These are phyloP conservation scores for Stemphylium beticola DNA, from an alignment of 2,329 filamentous ascomycete species.

Conservation along the genomic window DNA sequence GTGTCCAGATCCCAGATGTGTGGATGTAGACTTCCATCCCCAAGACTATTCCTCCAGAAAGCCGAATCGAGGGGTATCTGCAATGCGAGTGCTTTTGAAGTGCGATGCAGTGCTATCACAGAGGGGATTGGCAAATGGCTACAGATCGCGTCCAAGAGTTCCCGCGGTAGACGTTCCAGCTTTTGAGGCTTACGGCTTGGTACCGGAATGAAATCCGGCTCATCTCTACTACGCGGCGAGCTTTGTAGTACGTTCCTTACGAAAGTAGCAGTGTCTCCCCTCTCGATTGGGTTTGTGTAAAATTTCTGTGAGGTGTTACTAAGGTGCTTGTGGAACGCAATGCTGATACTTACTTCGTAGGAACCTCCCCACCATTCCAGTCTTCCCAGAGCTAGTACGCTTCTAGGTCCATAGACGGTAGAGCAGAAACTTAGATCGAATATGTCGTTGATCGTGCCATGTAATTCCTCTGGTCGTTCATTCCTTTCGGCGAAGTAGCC, in stretches of 20 bases:
- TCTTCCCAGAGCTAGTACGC: slow-evolving; percentile 24
- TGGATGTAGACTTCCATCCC: slow-evolving; percentile 25
- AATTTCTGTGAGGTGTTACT: slow-evolving; percentile 26
- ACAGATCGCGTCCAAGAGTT: slow-evolving; percentile 26
- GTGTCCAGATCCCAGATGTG: slow-evolving; percentile 36
- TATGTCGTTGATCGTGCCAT: slow-evolving; percentile 22
- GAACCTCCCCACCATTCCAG: slow-evolving; percentile 34
- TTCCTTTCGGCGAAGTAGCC: slow-evolving; percentile 8
- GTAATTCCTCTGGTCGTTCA: neutral
- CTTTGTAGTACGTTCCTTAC: slow-evolving; percentile 17
- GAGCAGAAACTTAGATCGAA: slow-evolving; percentile 20
- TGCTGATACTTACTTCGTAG: slow-evolving; percentile 25
- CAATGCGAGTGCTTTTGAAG: slow-evolving; percentile 23
- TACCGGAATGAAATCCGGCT: neutral
- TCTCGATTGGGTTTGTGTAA: slow-evolving; percentile 27
- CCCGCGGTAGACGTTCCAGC: slow-evolving; percentile 25
- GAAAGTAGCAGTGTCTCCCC: slow-evolving; percentile 13
- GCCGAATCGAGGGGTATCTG: slow-evolving; percentile 29
- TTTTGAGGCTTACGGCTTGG: slow-evolving; percentile 2
- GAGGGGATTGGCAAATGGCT: slow-evolving; percentile 20
- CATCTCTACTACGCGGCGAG: slow-evolving; percentile 7
- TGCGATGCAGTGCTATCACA: slow-evolving; percentile 25
- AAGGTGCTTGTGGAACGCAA: neutral
- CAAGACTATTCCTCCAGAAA: slow-evolving; percentile 35
- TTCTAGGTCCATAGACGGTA: slow-evolving; percentile 22